These are phyloP conservation scores for Psophocarpus tetragonolobus DNA, from an alignment of 306 rosid species.

Conservation along the genomic window DNA sequence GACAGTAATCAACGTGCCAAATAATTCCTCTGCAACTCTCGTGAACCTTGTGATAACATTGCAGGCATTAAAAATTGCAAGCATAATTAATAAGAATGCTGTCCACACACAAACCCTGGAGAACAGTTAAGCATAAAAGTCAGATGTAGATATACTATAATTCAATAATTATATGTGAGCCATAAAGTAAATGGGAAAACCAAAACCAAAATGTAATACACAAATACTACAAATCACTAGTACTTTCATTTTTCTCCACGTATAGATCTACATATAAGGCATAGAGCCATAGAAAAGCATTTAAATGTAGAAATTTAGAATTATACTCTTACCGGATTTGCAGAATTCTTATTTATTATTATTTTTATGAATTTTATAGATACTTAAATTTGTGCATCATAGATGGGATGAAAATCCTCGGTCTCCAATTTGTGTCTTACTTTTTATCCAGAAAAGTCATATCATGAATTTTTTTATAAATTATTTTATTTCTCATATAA, in stretches of 20 bases:
- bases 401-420: no score
- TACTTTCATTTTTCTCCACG: no score
- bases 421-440: no score
- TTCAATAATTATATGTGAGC: background rate
- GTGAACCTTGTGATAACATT: slow-evolving; percentile 61
- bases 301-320: no score
- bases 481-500: no score
- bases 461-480: no score
- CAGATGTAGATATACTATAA: background rate
- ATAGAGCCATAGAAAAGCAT: no score
- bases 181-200: background rate
- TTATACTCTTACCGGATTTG: background rate
- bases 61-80: slow-evolving; percentile 75
- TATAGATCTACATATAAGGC: background rate
- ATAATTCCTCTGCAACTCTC: slow-evolving; percentile 72
- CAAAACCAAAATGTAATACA: background rate
- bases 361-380: background rate
- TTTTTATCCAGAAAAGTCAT: no score
- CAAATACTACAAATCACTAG: no score
- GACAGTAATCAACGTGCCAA: slow-evolving; percentile 77
- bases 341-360: background rate
- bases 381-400: background rate
- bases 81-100: slow-evolving; percentile 57
- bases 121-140: background rate
- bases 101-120: slow-evolving; percentile 92